These are phyloP conservation scores for Crithidia brevicula DNA, from an alignment of 208 protist species.

Conservation along the genomic window DNA sequence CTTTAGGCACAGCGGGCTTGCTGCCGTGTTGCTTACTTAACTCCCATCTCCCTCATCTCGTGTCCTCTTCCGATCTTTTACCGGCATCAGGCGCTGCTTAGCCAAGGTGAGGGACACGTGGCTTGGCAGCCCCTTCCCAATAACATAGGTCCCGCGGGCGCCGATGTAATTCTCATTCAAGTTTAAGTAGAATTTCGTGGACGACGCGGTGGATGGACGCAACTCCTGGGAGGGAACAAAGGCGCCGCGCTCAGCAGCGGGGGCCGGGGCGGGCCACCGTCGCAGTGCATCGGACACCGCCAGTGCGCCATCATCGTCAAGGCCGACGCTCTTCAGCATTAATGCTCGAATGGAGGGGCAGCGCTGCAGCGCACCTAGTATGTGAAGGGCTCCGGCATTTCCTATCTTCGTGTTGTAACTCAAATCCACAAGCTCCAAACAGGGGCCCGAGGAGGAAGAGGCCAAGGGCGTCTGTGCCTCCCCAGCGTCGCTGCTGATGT, in stretches of 20 bases:
- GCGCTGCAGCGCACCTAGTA: slow-evolving; percentile 41
- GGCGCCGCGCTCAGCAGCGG: neutral
- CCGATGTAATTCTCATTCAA: slow-evolving; percentile 88
- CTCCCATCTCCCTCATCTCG: too few species aligned
- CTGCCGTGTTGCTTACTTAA: too few species aligned
- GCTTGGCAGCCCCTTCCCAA: slow-evolving; percentile 69
- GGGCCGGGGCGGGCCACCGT: slow-evolving; percentile 40
- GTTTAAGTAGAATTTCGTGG: slow-evolving; percentile 75
- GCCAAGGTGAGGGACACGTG: slow-evolving; percentile 75
- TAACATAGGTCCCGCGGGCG: slow-evolving; percentile 42
- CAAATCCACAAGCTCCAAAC: slow-evolving; percentile 82
- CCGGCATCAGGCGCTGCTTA: slow-evolving; percentile 45
- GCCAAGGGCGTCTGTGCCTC: neutral
- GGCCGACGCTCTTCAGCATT: slow-evolving; percentile 62
- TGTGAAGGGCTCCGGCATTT: slow-evolving; percentile 66
- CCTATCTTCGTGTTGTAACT: slow-evolving; percentile 84
- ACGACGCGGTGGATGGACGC: slow-evolving; percentile 15
- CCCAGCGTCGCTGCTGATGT: neutral
- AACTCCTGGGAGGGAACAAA: too few species aligned
- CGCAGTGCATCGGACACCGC: slow-evolving; percentile 48
- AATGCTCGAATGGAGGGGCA: slow-evolving; percentile 66
- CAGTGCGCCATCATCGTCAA: slow-evolving; percentile 68
- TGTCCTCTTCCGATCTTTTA: slow-evolving; percentile 6
- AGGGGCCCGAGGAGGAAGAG: slow-evolving; percentile 9
- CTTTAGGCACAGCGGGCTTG: too few species aligned